phyloP scores from a whole-genome alignment of 192 early-diverging fungal genomes.

The Funneliformis mosseae region DNA sequence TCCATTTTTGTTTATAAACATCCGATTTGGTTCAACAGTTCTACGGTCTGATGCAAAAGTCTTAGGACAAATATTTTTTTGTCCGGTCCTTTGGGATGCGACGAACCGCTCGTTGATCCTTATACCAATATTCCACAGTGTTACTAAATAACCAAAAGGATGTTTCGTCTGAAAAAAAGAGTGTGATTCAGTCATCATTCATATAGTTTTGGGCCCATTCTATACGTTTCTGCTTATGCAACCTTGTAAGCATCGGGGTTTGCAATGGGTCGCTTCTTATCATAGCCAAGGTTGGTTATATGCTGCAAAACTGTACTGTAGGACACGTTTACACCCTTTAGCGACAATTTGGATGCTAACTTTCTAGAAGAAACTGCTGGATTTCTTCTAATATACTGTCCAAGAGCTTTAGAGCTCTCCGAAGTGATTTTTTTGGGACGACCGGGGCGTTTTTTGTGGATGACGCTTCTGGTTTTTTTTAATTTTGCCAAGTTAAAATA shows the following conservation, averaged over 20 bases:
- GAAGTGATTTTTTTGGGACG: constrained; percentile 14
- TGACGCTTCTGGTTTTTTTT: background rate
- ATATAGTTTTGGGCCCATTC: background rate
- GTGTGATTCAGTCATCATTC: constrained; percentile 10
- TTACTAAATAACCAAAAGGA: constrained; percentile 14
- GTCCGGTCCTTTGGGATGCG: constrained; percentile 5
- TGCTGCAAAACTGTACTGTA: constrained; percentile 1
- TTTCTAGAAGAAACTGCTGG: background rate
- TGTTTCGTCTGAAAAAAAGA: constrained; percentile 11
- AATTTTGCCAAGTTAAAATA: too few species aligned
- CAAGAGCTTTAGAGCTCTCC: background rate
- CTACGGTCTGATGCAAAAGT: too few species aligned
- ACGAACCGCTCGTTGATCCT: background rate
- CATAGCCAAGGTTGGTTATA: background rate
- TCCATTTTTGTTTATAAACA: background rate
- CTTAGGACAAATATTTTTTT: too few species aligned
- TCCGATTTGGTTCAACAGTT: background rate
- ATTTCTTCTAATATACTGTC: constrained; percentile 20
- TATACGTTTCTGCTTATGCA: background rate
- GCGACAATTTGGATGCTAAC: background rate
- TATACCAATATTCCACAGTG: constrained; percentile 12
- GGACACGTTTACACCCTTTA: constrained; percentile 16
- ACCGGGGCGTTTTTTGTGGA: constrained; percentile 11
- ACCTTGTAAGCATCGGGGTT: background rate
- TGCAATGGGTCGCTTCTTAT: background rate